Percentiles rank a stretch among this genome's conserved stretches.
Evolutionary conservation across 2,329 filamentous ascomycete genomes (phyloP).

Genomic region (Amylocarpus encephaloides): DNA sequence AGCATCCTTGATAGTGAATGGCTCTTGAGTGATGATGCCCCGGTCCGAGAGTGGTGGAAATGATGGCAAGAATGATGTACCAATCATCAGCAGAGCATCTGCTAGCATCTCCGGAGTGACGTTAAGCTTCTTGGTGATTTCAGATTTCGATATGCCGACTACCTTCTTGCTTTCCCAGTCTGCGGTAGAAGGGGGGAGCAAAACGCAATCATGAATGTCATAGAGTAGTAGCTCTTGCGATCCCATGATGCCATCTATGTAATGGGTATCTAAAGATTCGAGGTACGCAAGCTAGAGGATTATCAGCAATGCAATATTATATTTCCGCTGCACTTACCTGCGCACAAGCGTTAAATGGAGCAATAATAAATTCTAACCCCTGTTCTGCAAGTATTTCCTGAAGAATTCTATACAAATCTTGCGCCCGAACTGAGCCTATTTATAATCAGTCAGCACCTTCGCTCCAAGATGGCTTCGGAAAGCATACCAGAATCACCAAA

Average conservation of each 20-base stretch:
- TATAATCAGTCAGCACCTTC: constrained; percentile 26
- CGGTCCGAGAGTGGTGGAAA: constrained; percentile 70
- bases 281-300: constrained; percentile 66
- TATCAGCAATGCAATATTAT: not conserved
- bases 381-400: constrained; percentile 66
- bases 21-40: constrained; percentile 45
- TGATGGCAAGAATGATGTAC: constrained; percentile 70
- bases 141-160: constrained; percentile 55
- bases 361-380: constrained; percentile 68
- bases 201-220: constrained; percentile 71
- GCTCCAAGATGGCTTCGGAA: not conserved
- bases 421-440: constrained; percentile 62
- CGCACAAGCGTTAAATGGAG: constrained; percentile 81
- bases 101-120: constrained; percentile 67
- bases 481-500: constrained; percentile 74
- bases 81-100: constrained; percentile 76
- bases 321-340: constrained; percentile 52
- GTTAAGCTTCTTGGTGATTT: constrained; percentile 62
- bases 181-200: constrained; percentile 52
- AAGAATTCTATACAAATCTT: constrained; percentile 70
- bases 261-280: constrained; percentile 57
- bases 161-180: constrained; percentile 66
- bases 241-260: constrained; percentile 73
- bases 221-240: constrained; percentile 82
- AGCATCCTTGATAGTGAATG: constrained; percentile 62